Evolutionary conservation across 169 alveolate genomes (phyloP), one percentile per base, ranked within the genome.

Genomic region (Cryptosporidium viatorum): DNA sequence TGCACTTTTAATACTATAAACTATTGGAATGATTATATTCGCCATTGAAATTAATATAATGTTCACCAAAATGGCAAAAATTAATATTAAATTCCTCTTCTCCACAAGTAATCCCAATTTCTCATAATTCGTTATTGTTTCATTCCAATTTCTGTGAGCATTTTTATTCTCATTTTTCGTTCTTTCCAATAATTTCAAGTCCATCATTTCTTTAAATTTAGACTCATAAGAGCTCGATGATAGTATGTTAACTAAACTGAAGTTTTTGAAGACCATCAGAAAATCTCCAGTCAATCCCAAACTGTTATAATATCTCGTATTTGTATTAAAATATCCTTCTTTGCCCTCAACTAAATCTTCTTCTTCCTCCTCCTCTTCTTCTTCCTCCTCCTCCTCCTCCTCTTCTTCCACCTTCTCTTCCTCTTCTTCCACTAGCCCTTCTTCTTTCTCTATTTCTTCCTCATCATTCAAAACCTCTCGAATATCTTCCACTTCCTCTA

Each of bases 41-140:
- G 71, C 71, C 71, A 65, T 14, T 65, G 71, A 65, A 65, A 65
- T 65, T 29, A 65, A 35, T 16, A 65, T 65, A n/a, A 65, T 65
- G 51, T 65, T 65, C 2, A n/a, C 33, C 10, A n/a, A 65, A 35
- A 65, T 65, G 0, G 23, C 71, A n/a, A 26, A 35, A 35, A 29
- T 33, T 33, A 65, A 14, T 18, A 65, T 33, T 33, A 65, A 14
- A 35, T 65, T 65, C 14, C 51, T 26, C 18, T 33, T 65, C 29
- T 65, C 71, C 1, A 16, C 50, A 8, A 65, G 6, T 6, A 65
- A 2, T 37, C 16, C 16, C 50, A 65, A 35, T 31, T 33, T 33
- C 52, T 65, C 71, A 35, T 65, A 65, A 14, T 39, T 33, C 8
- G 7, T 26, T 23, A n/a, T 14, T n/a, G 71, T 65, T n/a, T 65